Evolutionary conservation across 805 yeast species (phyloP).

Genomic region (Kodamaea fukazawae): DNA sequence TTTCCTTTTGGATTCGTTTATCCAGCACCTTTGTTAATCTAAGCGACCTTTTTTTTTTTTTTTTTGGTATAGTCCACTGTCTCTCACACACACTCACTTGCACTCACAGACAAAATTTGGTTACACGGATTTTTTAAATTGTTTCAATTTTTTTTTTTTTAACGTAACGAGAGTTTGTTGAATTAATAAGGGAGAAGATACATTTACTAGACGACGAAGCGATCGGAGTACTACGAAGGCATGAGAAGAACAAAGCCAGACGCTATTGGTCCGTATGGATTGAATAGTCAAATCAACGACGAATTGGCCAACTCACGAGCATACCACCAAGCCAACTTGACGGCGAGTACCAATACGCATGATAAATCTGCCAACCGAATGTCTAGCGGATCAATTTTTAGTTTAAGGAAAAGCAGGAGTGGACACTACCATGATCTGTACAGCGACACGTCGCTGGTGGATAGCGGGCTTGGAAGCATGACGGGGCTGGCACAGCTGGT

Average conservation of each 20-base stretch:
- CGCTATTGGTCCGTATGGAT: constrained; percentile 4
- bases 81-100: no score
- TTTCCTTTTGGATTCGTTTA: no score
- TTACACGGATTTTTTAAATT: no score
- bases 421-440: constrained; percentile 16
- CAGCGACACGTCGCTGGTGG: constrained; percentile 33
- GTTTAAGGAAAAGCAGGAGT: constrained; percentile 29
- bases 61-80: no score
- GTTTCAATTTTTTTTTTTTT: no score
- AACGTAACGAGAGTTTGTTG: no score
- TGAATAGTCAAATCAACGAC: constrained; percentile 5
- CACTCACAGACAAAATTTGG: no score
- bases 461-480: constrained; percentile 16
- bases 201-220: no score
- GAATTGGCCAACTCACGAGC: constrained; percentile 28
- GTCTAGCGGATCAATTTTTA: constrained; percentile 37
- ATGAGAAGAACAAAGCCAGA: constrained; percentile 11
- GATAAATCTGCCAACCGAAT: constrained; percentile 20
- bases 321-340: constrained; percentile 17
- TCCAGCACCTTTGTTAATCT: no score
- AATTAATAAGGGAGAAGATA: no score
- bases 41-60: no score
- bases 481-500: constrained; percentile 27
- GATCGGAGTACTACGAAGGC: not conserved
- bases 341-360: constrained; percentile 10